Conservation (phyloP, 331 rosid species). For the Malus hybrid region DNA sequence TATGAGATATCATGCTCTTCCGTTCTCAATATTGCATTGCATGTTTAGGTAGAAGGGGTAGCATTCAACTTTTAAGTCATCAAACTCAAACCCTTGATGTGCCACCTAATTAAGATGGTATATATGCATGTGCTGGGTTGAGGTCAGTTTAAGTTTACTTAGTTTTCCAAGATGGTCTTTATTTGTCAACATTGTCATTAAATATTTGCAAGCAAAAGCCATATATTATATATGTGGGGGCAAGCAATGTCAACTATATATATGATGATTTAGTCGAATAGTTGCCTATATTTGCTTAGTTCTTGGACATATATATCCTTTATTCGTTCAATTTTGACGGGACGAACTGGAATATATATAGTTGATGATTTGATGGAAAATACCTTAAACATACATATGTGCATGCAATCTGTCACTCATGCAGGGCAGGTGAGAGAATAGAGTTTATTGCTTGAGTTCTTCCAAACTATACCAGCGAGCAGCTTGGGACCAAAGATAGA, state of each 20-base stretch:
- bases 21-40: too few relatives aligned
- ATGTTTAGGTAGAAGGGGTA: too few relatives aligned
- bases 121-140: too few relatives aligned
- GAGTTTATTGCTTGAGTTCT: constrained; percentile 32
- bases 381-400: background rate
- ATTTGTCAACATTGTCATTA: too few relatives aligned
- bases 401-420: constrained; percentile 11
- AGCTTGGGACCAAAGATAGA: constrained; percentile 19
- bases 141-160: too few relatives aligned
- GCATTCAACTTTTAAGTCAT: too few relatives aligned
- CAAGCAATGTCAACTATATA: background rate
- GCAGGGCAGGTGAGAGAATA: constrained; percentile 8
- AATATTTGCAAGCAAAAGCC: too few relatives aligned
- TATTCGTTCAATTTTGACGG: background rate
- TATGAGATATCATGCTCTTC: too few relatives aligned
- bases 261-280: background rate
- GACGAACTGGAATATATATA: background rate
- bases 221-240: too few relatives aligned
- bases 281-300: background rate
- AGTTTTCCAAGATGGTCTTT: too few relatives aligned
- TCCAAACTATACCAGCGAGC: constrained; percentile 11
- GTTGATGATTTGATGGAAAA: constrained; percentile 16
- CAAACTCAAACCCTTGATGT: too few relatives aligned
- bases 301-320: background rate
- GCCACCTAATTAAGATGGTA: too few relatives aligned